Conservation (phyloP, 495 filamentous ascomycete genomes). For the Talaromyces liani region DNA sequence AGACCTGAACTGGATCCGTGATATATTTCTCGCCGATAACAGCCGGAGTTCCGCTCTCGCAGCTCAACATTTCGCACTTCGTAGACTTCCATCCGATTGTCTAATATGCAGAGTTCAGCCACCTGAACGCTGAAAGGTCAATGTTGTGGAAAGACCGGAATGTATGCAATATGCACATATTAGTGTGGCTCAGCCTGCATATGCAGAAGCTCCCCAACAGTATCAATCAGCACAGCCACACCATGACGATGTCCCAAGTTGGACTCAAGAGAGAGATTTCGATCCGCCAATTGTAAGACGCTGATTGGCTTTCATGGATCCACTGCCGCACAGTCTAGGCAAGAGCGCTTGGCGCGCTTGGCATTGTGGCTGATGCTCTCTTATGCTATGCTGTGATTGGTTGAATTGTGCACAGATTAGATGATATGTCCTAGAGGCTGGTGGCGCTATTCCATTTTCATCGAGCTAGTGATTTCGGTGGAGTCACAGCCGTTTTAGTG, state of each 20-base stretch:
- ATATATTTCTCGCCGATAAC: background rate
- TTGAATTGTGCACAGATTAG: background rate
- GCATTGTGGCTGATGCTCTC: slow-evolving; percentile 4
- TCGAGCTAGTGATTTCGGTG: background rate
- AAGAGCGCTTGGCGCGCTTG: background rate
- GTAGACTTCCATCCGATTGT: background rate
- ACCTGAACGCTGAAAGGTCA: background rate
- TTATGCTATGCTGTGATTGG: background rate
- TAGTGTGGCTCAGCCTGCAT: background rate
- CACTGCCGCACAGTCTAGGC: background rate
- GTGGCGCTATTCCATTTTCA: background rate
- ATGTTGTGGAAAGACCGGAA: background rate
- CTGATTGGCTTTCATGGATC: background rate
- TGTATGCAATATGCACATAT: background rate
- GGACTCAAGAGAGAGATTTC: background rate
- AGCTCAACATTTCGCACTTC: background rate
- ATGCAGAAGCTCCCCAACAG: background rate
- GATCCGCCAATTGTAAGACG: background rate
- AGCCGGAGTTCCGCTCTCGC: background rate
- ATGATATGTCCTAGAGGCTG: background rate
- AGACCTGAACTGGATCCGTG: background rate
- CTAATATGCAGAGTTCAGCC: background rate
- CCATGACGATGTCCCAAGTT: background rate
- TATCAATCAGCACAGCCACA: background rate
- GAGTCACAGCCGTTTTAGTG: background rate